Percentiles rank a stretch among this genome's conserved stretches.
Conservation (phyloP, 441 rosid genomes). For the Pelargonium hybrid region DNA sequence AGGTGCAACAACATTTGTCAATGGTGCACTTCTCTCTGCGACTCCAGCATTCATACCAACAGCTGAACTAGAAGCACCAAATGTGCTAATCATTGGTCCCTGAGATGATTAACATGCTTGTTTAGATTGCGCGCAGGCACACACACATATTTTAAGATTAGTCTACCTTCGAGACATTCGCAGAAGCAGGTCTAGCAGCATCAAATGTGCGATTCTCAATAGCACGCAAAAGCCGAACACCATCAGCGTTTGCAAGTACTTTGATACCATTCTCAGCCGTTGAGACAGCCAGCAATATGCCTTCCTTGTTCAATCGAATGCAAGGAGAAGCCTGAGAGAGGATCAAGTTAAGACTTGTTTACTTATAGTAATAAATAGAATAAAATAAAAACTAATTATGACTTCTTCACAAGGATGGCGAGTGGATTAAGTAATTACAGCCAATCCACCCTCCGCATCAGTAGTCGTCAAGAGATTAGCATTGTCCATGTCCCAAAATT, state of each 20-base stretch:
- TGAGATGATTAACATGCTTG: slow-evolving; percentile 21
- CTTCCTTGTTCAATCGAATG: slow-evolving; percentile 70
- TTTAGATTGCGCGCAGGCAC: slow-evolving; percentile 1
- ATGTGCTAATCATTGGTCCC: slow-evolving; percentile 41
- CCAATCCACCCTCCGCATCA: slow-evolving; percentile 63
- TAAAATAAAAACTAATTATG: background rate
- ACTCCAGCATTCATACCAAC: slow-evolving; percentile 35
- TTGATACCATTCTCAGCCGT: slow-evolving; percentile 60
- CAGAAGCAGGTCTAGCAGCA: slow-evolving; percentile 49
- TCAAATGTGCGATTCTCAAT: slow-evolving; percentile 58
- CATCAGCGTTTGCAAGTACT: slow-evolving; percentile 68
- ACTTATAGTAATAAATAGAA: background rate
- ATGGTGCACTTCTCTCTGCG: slow-evolving; percentile 40
- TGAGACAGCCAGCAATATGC: slow-evolving; percentile 63
- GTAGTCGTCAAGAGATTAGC: slow-evolving; percentile 35
- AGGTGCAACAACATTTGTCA: slow-evolving; percentile 45
- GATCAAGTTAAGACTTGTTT: slow-evolving; percentile 3
- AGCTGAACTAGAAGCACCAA: slow-evolving; percentile 39
- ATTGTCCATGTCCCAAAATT: slow-evolving; percentile 71
- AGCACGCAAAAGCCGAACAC: slow-evolving; percentile 45
- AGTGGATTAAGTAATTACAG: slow-evolving; percentile 30
- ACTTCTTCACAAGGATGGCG: background rate
- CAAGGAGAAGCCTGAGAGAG: slow-evolving; percentile 64
- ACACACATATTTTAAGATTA: slow-evolving; percentile 4
- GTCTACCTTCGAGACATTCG: slow-evolving; percentile 49